Evolutionary conservation across 306 rosid species (phyloP), one percentile per base, ranked within the genome.

Genomic region (Pachyrhizus erosus): DNA sequence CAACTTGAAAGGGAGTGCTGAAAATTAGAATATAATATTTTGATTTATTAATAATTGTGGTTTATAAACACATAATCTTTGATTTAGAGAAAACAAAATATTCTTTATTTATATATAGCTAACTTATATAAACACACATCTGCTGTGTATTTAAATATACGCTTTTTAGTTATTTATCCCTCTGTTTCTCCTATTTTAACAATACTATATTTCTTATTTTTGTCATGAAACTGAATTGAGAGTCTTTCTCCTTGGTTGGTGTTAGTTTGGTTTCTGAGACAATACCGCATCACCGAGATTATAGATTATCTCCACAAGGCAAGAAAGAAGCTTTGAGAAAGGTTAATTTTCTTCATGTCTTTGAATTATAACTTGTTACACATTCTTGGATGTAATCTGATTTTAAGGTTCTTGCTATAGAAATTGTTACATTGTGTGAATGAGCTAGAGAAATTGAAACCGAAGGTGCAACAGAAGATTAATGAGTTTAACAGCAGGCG

Each of bases 381-480:
- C 31, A 14, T 46, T 60, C 70, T 81, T n/a, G 29, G 65, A 57
- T 29, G 76, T 74, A 70, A 64, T 62, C 73, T 88, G 78, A 77
- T 79, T 82, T 80, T 73, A 13, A 12, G 70, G 74, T 83, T 37
- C 73, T 31, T 84, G 64, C 65, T 86, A 48, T 75, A 94, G 98
- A 88, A 75, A 86, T 80, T 92, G 81, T 70, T 94, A 70, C 26
- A 23, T 88, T 88, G 97, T 57, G 39, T 94, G 77, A 84, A 51
- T 80, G 98, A 94, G 86, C 89, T 94, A 84, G 98, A 94, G 88
- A 77, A 83, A 42, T 83, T 92, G 89, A 92, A 94, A 86, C 95
- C 98, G 21, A 78, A 79, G 80, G 98, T 94, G 52, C 91, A 87
- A 71, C 89, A 80, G 87, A 94, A 89, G 95, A 76, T 84, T 66